Percentiles rank a stretch among this genome's conserved stretches.
These are phyloP conservation scores for Lagenaria siceraria DNA, from an alignment of 306 rosid genomes.

Conservation along the genomic window DNA sequence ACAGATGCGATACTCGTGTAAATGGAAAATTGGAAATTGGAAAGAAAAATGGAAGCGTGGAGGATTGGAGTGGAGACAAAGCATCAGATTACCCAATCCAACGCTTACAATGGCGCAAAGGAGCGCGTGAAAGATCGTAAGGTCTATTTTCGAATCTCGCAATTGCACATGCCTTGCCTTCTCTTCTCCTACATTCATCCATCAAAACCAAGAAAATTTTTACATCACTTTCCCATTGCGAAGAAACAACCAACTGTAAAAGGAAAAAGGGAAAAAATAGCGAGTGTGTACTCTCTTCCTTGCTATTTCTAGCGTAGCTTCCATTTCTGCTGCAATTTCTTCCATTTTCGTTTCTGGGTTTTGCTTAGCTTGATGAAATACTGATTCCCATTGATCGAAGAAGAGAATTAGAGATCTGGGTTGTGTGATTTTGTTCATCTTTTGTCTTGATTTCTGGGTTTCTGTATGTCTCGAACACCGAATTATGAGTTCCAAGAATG, in stretches of 20 bases:
- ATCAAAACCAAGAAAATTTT: background rate
- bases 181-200: background rate
- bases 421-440: slow-evolving; percentile 4
- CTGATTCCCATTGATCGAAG: background rate
- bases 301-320: background rate
- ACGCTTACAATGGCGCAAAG: slow-evolving; percentile 1
- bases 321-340: background rate
- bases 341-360: slow-evolving; percentile 1
- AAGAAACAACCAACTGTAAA: background rate
- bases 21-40: background rate
- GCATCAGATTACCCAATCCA: background rate
- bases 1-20: background rate
- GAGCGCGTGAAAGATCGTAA: slow-evolving; percentile 1
- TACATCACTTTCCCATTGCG: background rate
- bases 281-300: background rate
- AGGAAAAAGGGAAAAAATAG: background rate
- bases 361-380: background rate
- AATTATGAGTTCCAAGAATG: slow-evolving; percentile 95
- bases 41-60: background rate
- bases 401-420: background rate
- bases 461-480: slow-evolving; percentile 57
- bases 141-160: background rate
- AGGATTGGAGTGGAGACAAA: background rate
- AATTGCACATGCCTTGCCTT: slow-evolving; percentile 2
- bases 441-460: slow-evolving; percentile 3